Evolutionary conservation across 2,329 filamentous ascomycete genomes (phyloP).

Genomic region (Diaporthe ilicicola): DNA sequence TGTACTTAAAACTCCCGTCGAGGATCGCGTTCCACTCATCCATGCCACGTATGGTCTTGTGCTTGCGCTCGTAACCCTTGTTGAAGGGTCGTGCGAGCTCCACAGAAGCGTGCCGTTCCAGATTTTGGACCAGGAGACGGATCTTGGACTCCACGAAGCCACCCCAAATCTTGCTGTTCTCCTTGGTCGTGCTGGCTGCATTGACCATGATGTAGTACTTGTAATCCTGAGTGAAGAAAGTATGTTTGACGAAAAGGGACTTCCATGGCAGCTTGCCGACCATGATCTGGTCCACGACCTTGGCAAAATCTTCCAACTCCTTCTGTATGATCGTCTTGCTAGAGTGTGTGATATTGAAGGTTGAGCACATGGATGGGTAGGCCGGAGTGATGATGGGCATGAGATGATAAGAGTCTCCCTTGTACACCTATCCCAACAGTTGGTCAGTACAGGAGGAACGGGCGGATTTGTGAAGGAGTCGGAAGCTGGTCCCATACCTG

Average conservation of each 20-base stretch:
- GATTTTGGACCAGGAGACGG: constrained; percentile 80
- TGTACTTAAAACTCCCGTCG: constrained; percentile 59
- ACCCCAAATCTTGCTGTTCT: constrained; percentile 86
- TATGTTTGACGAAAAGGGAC: constrained; percentile 87
- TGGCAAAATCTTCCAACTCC: constrained; percentile 80
- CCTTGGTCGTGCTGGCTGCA: constrained; percentile 82
- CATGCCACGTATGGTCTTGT: constrained; percentile 67
- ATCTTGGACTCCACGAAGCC: constrained; percentile 95
- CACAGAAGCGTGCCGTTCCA: constrained; percentile 84
- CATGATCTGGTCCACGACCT: constrained; percentile 84
- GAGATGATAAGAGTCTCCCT: constrained; percentile 82
- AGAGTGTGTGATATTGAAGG: constrained; percentile 90
- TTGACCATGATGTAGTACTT: constrained; percentile 96
- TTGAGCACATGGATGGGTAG: constrained; percentile 97
- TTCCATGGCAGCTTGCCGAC: constrained; percentile 81
- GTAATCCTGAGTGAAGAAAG: constrained; percentile 91
- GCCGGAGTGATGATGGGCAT: constrained; percentile 99
- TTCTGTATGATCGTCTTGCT: constrained; percentile 85
- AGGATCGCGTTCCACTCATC: constrained; percentile 61
- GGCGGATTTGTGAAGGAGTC: background rate
- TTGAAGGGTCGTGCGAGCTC: constrained; percentile 89
- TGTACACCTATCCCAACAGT: constrained; percentile 67
- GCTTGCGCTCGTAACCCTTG: constrained; percentile 87
- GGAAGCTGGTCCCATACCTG: constrained; percentile 62
- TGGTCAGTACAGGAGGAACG: constrained; percentile 31